phyloP scores from a whole-genome alignment of 805 yeast species.

The Debaryomyces maramus region DNA sequence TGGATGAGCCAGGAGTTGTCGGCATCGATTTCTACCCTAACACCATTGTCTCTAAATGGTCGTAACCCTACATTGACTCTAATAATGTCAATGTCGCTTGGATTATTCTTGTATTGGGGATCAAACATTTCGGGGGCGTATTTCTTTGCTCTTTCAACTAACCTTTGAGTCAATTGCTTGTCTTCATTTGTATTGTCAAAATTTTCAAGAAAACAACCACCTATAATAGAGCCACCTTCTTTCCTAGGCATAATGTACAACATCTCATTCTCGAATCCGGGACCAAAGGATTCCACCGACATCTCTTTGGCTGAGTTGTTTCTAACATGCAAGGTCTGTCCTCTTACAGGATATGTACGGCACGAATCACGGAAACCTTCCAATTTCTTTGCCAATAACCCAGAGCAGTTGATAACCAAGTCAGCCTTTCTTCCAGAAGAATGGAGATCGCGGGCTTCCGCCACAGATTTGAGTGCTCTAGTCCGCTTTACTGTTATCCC shows the following conservation, averaged over 20 bases:
- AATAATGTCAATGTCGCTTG: slow-evolving; percentile 29
- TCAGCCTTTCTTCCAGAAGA: slow-evolving; percentile 43
- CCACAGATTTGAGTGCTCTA: slow-evolving; percentile 36
- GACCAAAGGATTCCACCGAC: slow-evolving; percentile 33
- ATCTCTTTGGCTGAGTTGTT: slow-evolving; percentile 35
- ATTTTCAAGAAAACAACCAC: slow-evolving; percentile 45
- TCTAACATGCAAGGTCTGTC: slow-evolving; percentile 55
- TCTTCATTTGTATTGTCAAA: slow-evolving; percentile 29
- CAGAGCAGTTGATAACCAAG: slow-evolving; percentile 58
- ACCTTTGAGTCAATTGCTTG: slow-evolving; percentile 46
- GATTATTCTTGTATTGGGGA: slow-evolving; percentile 23
- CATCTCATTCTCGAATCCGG: slow-evolving; percentile 40
- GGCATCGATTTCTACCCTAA: slow-evolving; percentile 33
- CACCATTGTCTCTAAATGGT: slow-evolving; percentile 38
- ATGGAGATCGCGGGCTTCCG: slow-evolving; percentile 50
- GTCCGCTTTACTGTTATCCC: slow-evolving; percentile 53
- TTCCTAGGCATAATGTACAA: slow-evolving; percentile 67
- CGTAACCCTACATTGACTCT: slow-evolving; percentile 38
- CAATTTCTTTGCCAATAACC: slow-evolving; percentile 46
- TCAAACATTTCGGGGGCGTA: slow-evolving; percentile 42
- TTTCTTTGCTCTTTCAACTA: slow-evolving; percentile 44
- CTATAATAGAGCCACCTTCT: slow-evolving; percentile 72
- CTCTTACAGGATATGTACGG: slow-evolving; percentile 52
- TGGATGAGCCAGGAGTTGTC: slow-evolving; percentile 47
- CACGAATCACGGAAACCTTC: slow-evolving; percentile 46